Evolutionary conservation across 768 basidiomycete genomes (phyloP), one percentile per base, ranked within the genome.

Genomic region (Phaffia australis): DNA sequence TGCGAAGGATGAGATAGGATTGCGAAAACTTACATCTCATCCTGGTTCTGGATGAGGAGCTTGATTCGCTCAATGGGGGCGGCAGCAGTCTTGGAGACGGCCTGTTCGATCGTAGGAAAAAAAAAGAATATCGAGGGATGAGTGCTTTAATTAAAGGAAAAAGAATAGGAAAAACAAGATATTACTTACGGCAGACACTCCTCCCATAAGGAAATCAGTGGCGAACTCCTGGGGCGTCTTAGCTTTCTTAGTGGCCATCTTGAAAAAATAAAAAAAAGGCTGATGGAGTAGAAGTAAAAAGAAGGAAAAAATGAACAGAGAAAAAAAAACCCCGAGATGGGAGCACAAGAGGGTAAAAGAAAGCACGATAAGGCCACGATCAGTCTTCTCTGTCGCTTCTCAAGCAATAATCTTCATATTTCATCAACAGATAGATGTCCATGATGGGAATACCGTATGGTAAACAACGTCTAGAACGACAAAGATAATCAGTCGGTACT

Each of bases 31-130:
- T 68, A 73, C 95, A 98, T 99, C 83, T 98, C 95, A 84, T 93
- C 94, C 85, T 98, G 94, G 81, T 95, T 97, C 81, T 97, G 90
- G 69, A 94, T 87, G 77, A 94, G 80, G 75, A 98, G 86, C 80
- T 99, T 99, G 80, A 99, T 94, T 77, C 95, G 92, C 85, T 98
- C 95, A 75, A 99, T 99, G 80, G 95, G 95, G 71, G 95, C 95
- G 73, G 95, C 95, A 71, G 88, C 88, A 72, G 95, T 98, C 85
- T 99, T 99, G 64, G 95, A 88, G 78, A 98, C 89, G 73, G 95
- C 95, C 67, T 69, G 42, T 46, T 32, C 14, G 42, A 59, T 32
- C 23, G 48, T n/a, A 63, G 21, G 21, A 25, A 49, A 23, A 56
- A 15, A 49, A 56, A 49, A 9, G 35, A 29, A 9, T 16, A 29